Percentiles rank a stretch among this genome's conserved stretches.
Evolutionary conservation across 352 stramenopile species (phyloP).

Genomic region (Halophytophthora batemanensis): DNA sequence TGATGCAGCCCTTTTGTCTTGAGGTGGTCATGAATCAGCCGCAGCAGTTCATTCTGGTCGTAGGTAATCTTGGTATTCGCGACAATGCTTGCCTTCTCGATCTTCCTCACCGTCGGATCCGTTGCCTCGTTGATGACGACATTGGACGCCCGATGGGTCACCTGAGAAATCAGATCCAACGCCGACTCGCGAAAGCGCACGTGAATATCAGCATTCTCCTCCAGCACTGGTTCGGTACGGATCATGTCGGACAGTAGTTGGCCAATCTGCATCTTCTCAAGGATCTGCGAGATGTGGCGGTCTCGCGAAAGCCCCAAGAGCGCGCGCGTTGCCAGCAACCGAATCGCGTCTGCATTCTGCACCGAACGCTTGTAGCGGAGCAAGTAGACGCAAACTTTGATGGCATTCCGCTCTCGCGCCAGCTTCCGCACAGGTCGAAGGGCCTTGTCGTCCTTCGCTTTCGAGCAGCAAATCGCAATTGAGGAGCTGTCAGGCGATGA

Average conservation of each 20-base stretch:
- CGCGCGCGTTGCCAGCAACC: conserved; percentile 74
- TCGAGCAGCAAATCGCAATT: conserved; percentile 44
- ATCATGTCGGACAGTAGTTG: conserved; percentile 87
- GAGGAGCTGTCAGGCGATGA: conserved; percentile 8
- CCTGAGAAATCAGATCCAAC: conserved; percentile 84
- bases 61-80: conserved; percentile 86
- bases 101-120: conserved; percentile 83
- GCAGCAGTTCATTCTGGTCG: conserved; percentile 76
- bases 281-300: conserved; percentile 85
- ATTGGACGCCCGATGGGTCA: conserved; percentile 79
- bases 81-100: conserved; percentile 88
- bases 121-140: conserved; percentile 86
- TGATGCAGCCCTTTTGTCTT: conserved; percentile 65
- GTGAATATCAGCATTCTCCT: conserved; percentile 84
- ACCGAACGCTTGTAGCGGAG: conserved; percentile 86
- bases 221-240: conserved; percentile 76
- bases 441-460: conserved; percentile 63
- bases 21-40: conserved; percentile 81
- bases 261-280: conserved; percentile 89
- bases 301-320: conserved; percentile 83
- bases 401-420: conserved; percentile 75
- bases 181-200: conserved; percentile 86
- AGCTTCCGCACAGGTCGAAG: conserved; percentile 69
- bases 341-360: conserved; percentile 84
- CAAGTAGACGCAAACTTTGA: conserved; percentile 86